Percentiles rank a stretch among this genome's conserved stretches.
Evolutionary conservation across 2,329 filamentous ascomycete genomes (phyloP).

Genomic region (Epichloe elymi): DNA sequence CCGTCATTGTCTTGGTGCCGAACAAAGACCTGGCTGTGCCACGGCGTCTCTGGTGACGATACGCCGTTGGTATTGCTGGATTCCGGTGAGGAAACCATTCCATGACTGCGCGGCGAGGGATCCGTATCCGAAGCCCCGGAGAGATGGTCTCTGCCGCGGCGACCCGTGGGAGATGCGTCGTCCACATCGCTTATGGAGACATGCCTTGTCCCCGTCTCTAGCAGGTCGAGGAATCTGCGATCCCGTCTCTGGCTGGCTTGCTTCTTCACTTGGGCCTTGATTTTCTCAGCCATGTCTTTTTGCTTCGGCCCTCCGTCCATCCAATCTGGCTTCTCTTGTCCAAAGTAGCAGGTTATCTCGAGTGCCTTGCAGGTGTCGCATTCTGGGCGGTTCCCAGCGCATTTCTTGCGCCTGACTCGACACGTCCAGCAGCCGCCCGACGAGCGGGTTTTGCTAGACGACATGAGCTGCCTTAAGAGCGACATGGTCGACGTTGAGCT

Average conservation of each 20-base stretch:
- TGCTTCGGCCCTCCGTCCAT: constrained; percentile 40
- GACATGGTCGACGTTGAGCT: constrained; percentile 9
- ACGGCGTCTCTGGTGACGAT: constrained; percentile 20
- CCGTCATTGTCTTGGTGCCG: constrained; percentile 11
- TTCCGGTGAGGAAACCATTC: constrained; percentile 14
- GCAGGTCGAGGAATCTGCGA: constrained; percentile 31
- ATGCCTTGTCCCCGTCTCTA: constrained; percentile 21
- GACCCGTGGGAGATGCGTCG: constrained; percentile 5
- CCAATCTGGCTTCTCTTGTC: constrained; percentile 40
- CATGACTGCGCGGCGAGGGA: constrained; percentile 11
- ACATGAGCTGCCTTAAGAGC: constrained; percentile 11
- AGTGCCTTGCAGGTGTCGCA: constrained; percentile 38
- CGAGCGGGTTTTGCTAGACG: constrained; percentile 20
- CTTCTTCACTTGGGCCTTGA: constrained; percentile 46
- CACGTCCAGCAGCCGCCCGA: constrained; percentile 47
- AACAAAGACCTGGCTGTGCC: constrained; percentile 18
- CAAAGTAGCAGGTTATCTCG: constrained; percentile 43
- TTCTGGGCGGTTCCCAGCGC: constrained; percentile 38
- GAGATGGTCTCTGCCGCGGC: constrained; percentile 4
- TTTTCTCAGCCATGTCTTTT: constrained; percentile 34
- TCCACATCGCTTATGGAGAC: constrained; percentile 11
- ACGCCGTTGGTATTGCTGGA: constrained; percentile 17
- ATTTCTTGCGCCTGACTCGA: constrained; percentile 47
- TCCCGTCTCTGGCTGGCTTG: constrained; percentile 37
- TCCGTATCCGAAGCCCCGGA: constrained; percentile 18